Percentiles rank a stretch among this genome's conserved stretches.
phyloP scores from a whole-genome alignment of 1,284 basidiomycete genomes.

The Leccinum pallidistipes region DNA sequence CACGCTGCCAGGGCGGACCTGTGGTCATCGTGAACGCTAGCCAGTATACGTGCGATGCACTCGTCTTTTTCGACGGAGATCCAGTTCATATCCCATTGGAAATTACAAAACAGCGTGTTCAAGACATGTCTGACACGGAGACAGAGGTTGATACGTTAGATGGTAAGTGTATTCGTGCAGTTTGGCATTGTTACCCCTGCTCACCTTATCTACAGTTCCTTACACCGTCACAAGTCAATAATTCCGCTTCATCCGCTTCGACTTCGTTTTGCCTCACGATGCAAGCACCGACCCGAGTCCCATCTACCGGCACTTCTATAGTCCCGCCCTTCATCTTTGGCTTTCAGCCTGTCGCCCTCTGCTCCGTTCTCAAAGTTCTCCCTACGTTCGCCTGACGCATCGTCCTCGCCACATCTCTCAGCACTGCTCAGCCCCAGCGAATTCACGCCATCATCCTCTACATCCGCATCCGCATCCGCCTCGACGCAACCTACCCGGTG shows the following conservation, averaged over 20 bases:
- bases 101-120: too few relatives aligned
- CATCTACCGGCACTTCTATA: not conserved
- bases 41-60: too few relatives aligned
- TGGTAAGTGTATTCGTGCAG: slow-evolving; percentile 21
- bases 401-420: slow-evolving; percentile 13
- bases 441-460: not conserved
- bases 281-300: slow-evolving; percentile 3
- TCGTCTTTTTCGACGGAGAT: too few relatives aligned
- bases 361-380: slow-evolving; percentile 41
- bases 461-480: not conserved
- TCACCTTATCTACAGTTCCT: slow-evolving; percentile 19
- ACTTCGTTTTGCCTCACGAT: not conserved
- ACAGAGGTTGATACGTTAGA: slow-evolving; percentile 34
- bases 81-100: too few relatives aligned
- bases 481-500: not conserved
- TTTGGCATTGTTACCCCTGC: slow-evolving; percentile 11
- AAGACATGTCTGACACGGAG: slow-evolving; percentile 30
- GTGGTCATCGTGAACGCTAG: too few relatives aligned
- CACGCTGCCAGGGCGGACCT: too few relatives aligned
- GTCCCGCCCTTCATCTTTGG: not conserved
- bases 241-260: slow-evolving; percentile 7
- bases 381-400: slow-evolving; percentile 34
- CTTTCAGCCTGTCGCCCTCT: slow-evolving; percentile 35
- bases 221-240: slow-evolving; percentile 1
- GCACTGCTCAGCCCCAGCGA: slow-evolving; percentile 9